Conservation (phyloP, 1,139 yeast genomes). For the Protomyces inundatus region DNA sequence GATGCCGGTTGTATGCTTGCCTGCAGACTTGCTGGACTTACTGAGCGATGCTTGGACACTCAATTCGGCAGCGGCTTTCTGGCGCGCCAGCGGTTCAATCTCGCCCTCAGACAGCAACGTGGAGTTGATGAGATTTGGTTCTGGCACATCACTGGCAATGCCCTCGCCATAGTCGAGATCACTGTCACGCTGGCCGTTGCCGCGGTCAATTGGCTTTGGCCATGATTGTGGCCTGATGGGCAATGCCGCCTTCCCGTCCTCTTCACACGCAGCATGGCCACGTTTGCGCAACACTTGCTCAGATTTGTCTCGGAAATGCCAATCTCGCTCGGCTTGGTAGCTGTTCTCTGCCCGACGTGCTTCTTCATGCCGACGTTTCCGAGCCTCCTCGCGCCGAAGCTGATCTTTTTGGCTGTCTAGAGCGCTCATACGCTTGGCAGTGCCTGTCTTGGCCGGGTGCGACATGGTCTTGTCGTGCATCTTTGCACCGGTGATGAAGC, state of each 20-base stretch:
- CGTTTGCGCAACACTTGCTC: background rate
- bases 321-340: background rate
- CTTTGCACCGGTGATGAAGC: background rate
- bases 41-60: no score
- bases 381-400: background rate
- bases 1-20: no score
- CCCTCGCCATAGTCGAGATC: background rate
- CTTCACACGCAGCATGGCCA: background rate
- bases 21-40: no score
- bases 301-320: background rate
- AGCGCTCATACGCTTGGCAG: no score
- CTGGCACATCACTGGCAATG: background rate
- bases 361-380: background rate
- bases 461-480: no score
- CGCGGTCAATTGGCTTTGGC: background rate
- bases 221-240: background rate
- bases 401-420: no score
- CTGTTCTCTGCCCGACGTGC: background rate
- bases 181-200: background rate
- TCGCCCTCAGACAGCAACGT: background rate
- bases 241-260: background rate
- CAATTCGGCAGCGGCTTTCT: background rate
- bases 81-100: background rate
- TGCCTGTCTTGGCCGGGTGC: no score
- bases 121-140: background rate